Evolutionary conservation across 768 basidiomycete genomes (phyloP).

Genomic region (Leccinum boreale): DNA sequence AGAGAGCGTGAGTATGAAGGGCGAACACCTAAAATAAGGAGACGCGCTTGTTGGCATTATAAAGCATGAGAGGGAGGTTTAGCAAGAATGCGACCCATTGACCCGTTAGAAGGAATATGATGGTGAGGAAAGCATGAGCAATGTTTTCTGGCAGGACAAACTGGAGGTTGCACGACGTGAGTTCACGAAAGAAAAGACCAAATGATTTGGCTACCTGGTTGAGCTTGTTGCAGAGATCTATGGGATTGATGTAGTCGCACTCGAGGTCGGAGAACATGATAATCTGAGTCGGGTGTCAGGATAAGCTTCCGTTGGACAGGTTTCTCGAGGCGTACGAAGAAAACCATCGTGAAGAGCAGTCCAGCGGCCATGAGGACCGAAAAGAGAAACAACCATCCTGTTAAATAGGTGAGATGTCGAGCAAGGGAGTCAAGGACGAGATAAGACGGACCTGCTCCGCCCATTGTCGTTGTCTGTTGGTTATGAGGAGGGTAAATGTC

Average conservation of each 20-base stretch:
- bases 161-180: slow-evolving; percentile 39
- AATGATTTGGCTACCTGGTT: slow-evolving; percentile 67
- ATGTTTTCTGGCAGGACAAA: slow-evolving; percentile 97
- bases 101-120: slow-evolving; percentile 89
- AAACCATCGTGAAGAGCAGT: slow-evolving; percentile 97
- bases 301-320: neutral
- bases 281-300: slow-evolving; percentile 53
- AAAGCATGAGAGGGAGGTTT: slow-evolving; percentile 85
- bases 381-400: slow-evolving; percentile 97
- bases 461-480: slow-evolving; percentile 17
- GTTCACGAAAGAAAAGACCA: neutral
- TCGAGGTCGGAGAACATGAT: slow-evolving; percentile 99
- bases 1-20: neutral
- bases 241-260: slow-evolving; percentile 99
- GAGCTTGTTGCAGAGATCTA: slow-evolving; percentile 99
- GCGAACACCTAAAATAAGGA: neutral
- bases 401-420: neutral
- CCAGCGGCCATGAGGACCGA: slow-evolving; percentile 94
- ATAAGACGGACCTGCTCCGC: slow-evolving; percentile 39
- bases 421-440: neutral
- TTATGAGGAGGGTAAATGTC: no score
- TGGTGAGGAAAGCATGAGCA: slow-evolving; percentile 87
- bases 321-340: slow-evolving; percentile 72
- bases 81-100: slow-evolving; percentile 94
- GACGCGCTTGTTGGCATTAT: slow-evolving; percentile 91